Conservation (phyloP, 352 stramenopile species). For the Pythium dissotocum region DNA sequence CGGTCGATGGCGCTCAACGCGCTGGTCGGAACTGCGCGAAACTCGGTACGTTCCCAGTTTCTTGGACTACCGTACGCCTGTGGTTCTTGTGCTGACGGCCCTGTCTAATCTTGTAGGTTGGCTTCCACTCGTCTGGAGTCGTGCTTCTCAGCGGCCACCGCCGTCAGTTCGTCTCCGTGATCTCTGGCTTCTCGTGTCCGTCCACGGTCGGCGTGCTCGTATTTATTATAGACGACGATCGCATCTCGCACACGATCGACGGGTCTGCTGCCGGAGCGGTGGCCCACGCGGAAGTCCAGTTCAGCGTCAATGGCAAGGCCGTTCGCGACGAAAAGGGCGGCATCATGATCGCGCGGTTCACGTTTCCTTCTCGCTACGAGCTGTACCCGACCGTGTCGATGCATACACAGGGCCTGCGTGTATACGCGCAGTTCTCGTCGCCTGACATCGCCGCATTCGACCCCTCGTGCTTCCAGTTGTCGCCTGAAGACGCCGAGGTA, state of each 20-base stretch:
- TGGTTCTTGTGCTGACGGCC: neutral
- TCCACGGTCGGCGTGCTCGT: constrained; percentile 80
- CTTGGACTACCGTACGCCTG: neutral
- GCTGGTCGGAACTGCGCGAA: constrained; percentile 72
- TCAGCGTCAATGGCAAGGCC: constrained; percentile 70
- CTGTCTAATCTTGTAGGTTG: constrained; percentile 43
- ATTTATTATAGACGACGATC: constrained; percentile 47
- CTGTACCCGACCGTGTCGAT: constrained; percentile 85
- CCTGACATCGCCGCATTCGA: constrained; percentile 62
- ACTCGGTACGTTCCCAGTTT: constrained; percentile 52
- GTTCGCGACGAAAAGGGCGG: constrained; percentile 53
- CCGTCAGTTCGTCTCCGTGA: constrained; percentile 56
- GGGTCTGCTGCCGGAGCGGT: constrained; percentile 1
- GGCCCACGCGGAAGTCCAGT: constrained; percentile 54
- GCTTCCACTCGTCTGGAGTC: constrained; percentile 80
- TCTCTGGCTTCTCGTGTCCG: constrained; percentile 54
- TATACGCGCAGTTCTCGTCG: constrained; percentile 77
- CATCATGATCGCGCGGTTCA: constrained; percentile 61
- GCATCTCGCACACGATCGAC: constrained; percentile 27
- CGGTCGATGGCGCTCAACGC: constrained; percentile 77
- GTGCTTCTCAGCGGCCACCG: constrained; percentile 67
- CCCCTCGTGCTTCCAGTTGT: constrained; percentile 52
- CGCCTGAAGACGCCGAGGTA: constrained; percentile 31
- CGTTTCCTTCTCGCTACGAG: constrained; percentile 61
- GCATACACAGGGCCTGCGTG: constrained; percentile 78